These are phyloP conservation scores for Fusarium sp. DNA, from an alignment of 2,329 filamentous ascomycete species.

Conservation along the genomic window DNA sequence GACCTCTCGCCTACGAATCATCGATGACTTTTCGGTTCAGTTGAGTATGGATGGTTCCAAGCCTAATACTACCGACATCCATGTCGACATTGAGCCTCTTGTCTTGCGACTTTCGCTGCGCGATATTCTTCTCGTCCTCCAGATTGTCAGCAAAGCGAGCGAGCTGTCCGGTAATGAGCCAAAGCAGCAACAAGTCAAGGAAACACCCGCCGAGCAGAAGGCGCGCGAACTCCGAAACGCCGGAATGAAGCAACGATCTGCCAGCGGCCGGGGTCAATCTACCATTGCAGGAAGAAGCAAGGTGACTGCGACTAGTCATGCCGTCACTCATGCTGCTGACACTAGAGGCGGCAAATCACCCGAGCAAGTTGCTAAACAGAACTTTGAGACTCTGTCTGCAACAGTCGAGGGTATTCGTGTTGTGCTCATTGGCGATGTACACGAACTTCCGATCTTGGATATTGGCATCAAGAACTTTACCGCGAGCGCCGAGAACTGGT, in stretches of 20 bases:
- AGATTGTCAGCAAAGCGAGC: conserved; percentile 90
- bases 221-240: conserved; percentile 63
- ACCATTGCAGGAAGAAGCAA: conserved; percentile 56
- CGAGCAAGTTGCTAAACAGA: conserved; percentile 23
- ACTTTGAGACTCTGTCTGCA: conserved; percentile 82
- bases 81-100: conserved; percentile 89
- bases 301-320: conserved; percentile 53
- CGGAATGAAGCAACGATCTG: conserved; percentile 65
- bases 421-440: conserved; percentile 92
- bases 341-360: conserved; percentile 34
- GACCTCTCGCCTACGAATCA: conserved; percentile 85
- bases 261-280: conserved; percentile 66
- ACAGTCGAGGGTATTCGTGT: conserved; percentile 89
- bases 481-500: conserved; percentile 90
- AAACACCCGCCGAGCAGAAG: conserved; percentile 62
- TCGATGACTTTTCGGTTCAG: conserved; percentile 95
- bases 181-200: conserved; percentile 51
- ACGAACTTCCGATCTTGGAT: conserved; percentile 95
- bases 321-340: conserved; percentile 36
- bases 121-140: conserved; percentile 92
- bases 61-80: conserved; percentile 77
- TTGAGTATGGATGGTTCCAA: conserved; percentile 82
- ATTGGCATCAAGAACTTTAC: conserved; percentile 92
- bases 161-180: conserved; percentile 80
- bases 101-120: conserved; percentile 90